Conservation (phyloP, 2,329 filamentous ascomycete genomes). For the Lasiodiplodia sp. region DNA sequence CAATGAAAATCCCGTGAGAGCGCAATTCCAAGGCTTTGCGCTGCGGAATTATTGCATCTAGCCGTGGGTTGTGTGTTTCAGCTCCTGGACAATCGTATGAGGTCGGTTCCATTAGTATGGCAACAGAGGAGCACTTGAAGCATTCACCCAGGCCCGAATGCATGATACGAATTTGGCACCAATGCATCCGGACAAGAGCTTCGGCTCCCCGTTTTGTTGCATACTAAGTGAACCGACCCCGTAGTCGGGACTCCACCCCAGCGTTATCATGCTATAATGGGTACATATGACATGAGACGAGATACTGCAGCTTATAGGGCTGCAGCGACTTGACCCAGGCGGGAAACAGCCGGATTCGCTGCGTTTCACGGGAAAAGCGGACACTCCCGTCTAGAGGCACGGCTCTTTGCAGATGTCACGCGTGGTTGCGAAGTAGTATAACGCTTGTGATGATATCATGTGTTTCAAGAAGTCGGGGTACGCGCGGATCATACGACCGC, state of each 20-base stretch:
- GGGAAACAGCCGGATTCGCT: slow-evolving; percentile 14
- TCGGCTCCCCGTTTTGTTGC: no score
- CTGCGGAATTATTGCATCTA: background rate
- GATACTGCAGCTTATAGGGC: slow-evolving; percentile 22
- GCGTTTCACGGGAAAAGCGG: background rate
- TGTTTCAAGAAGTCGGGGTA: slow-evolving; percentile 2
- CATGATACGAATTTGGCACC: no score
- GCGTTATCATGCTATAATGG: background rate
- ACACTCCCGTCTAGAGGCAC: background rate
- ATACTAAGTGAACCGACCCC: no score
- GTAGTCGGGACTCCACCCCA: background rate
- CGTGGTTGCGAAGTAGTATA: background rate
- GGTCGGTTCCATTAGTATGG: no score
- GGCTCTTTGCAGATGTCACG: background rate
- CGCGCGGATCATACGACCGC: slow-evolving; percentile 4
- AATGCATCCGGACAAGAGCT: no score
- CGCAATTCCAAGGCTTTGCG: background rate
- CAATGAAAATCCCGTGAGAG: background rate
- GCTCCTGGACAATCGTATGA: background rate
- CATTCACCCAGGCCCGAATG: no score
- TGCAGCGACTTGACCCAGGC: slow-evolving; percentile 16
- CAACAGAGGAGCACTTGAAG: no score
- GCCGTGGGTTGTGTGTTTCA: background rate
- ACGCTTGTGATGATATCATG: slow-evolving; percentile 1
- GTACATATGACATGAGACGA: slow-evolving; percentile 1